Base-by-base conservation (phyloP, 2,329 filamentous ascomycete genomes). In the Aspergillus sp. region DNA sequence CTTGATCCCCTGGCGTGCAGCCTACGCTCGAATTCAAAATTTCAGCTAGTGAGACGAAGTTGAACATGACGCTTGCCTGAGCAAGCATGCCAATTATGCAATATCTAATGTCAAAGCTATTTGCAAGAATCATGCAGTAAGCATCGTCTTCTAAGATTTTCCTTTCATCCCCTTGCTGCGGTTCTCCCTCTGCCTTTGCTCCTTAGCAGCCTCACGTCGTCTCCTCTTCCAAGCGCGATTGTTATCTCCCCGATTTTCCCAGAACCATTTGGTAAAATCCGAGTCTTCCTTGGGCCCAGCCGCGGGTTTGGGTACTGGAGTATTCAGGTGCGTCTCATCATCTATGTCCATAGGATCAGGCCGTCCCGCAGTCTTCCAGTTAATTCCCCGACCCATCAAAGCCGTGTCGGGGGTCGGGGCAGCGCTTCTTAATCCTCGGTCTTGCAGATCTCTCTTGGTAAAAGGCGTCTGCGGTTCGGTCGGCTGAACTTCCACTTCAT, bases 341-440 rank as follows among this genome's bases (percentile, higher is more conserved):
- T 73, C 69, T n/a, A 68, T 62, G 19, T 67, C 64, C 54, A 64
- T 62, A 5, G 63, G 59, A 11, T 71, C 67, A 5, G 62, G 57
- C 17, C 67, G 30, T 7, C 54, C 57, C 17, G 27, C 8, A 5
- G 64, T 64, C 7, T 67, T 68, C 70, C 71, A 72, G 30, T 75
- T 70, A 47, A 69, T 72, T 47, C 60, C 72, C 30, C 72, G 73
- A 57, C 64, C 87, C 2, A 90, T 87, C 61, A 92, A 87, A 1
- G 92, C 92, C 0, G 95, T 98, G 72, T 99, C 95, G 0, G 95
- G 95, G 0, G 95, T 99, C 0, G 95, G 95, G 2, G 95, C 95
- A 5, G 92, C 92, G 72, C 92, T 97, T 58, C 95, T 85, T n/a
- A 90, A 73, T 48, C 75, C 75, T 36, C 81, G 72, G 54, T 85